Base-by-base conservation (phyloP, 2,329 filamentous ascomycete genomes). In the Colletotrichum noveboracense region DNA sequence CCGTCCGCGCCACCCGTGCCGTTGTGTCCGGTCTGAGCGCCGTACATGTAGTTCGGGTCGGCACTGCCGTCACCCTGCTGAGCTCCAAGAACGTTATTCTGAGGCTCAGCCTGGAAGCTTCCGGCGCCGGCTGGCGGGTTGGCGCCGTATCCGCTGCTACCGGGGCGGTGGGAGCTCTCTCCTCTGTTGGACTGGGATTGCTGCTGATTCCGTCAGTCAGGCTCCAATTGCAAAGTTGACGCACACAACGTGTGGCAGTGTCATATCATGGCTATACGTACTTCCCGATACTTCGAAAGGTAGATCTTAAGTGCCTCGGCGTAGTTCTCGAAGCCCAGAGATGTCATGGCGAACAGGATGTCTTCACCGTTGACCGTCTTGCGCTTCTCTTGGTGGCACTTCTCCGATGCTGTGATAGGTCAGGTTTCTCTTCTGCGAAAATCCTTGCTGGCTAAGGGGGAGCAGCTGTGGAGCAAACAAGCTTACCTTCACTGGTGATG, bases 351-450 rank as follows among this genome's bases (percentile, higher is more conserved):
- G 83, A 98, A 99, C 61, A 99, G 89, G 76, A 99, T 99, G 82
- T 99, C 97, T 86, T 99, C 97, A 80, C 97, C 97, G 82, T 99
- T 99, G 79, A 99, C 97, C 0, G 97, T 99, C 89, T 99, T 99
- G 81, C 97, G 93, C 90, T 99, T 99, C 86, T 99, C 97, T 85
- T 98, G 97, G 84, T 99, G 97, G 83, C 97, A 99, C 86, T 99
- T 99, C 86, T 99, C 97, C 78, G 97, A 98, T 32, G 97, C 97
- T 98, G 83, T 84, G 79, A 80, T 80, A 79, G 67, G 78, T 81
- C 52, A 80, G 79, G 77, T 70, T 80, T 72, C 67, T 75, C 64
- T 61, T 66, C 76, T 73, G 77, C 72, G 71, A 76, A 76, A 73
- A 76, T 21, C 21, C 58, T 21, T 34, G n/a, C 16, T 30, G 14